Percentiles rank a stretch among this genome's conserved stretches.
These are phyloP conservation scores for Populus simonii DNA, from an alignment of 345 rosid genomes.

Conservation along the genomic window DNA sequence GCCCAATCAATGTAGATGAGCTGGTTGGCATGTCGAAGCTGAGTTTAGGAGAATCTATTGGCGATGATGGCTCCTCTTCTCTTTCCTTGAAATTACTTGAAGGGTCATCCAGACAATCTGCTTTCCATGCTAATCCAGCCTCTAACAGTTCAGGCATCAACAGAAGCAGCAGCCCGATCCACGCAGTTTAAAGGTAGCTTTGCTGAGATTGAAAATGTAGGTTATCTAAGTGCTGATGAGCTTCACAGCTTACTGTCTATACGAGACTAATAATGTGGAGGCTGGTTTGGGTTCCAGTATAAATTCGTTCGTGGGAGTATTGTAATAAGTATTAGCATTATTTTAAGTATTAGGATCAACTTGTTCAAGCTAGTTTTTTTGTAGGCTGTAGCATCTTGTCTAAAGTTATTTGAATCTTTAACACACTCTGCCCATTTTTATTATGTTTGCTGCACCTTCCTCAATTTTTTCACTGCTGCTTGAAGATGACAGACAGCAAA, in stretches of 20 bases:
- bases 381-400: conserved; percentile 31
- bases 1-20: conserved; percentile 32
- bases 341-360: neutral
- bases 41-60: conserved; percentile 29
- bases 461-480: neutral
- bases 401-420: conserved; percentile 37
- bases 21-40: conserved; percentile 34
- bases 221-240: conserved; percentile 24
- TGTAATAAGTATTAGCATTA: neutral
- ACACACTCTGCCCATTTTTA: neutral
- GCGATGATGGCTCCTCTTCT: conserved; percentile 22
- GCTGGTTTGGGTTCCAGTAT: conserved; percentile 26
- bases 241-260: conserved; percentile 29
- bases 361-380: neutral
- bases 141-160: conserved; percentile 17
- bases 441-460: neutral
- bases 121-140: conserved; percentile 26
- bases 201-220: conserved; percentile 13
- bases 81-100: conserved; percentile 27
- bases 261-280: conserved; percentile 35
- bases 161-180: conserved; percentile 25
- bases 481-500: neutral
- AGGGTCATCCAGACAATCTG: conserved; percentile 31
- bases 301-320: conserved; percentile 30
- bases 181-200: conserved; percentile 23